Conservation (phyloP, 768 basidiomycete species). For the Mycena crocata region DNA sequence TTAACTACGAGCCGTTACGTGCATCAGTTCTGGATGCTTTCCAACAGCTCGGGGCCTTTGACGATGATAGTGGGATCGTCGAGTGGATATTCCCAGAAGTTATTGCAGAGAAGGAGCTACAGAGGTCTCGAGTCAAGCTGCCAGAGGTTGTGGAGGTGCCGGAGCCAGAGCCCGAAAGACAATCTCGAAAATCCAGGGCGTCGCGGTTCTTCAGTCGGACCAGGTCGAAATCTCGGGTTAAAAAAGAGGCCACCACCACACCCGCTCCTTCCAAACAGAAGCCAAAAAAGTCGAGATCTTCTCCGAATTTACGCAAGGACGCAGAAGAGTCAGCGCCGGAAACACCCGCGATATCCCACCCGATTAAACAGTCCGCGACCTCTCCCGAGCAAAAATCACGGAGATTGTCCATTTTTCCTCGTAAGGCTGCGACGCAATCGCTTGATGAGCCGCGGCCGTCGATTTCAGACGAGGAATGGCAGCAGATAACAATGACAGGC, state of each 20-base stretch:
- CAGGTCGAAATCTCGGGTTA: constrained; percentile 21
- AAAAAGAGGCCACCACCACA: constrained; percentile 1
- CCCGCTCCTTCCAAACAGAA: constrained; percentile 23
- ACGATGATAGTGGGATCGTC: constrained; percentile 31
- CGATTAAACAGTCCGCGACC: constrained; percentile 12
- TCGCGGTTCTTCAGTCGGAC: constrained; percentile 28
- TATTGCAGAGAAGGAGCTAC: constrained; percentile 22
- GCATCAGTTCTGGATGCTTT: constrained; percentile 33
- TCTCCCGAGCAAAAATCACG: constrained; percentile 19
- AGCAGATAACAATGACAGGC: constrained; percentile 34
- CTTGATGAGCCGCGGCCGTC: constrained; percentile 28
- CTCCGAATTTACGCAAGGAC: constrained; percentile 29
- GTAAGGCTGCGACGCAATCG: constrained; percentile 7
- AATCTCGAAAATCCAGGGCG: constrained; percentile 14
- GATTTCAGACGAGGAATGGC: constrained; percentile 35
- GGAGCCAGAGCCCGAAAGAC: constrained; percentile 24
- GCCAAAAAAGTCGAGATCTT: constrained; percentile 32
- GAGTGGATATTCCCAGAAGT: constrained; percentile 35
- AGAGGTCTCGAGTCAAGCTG: constrained; percentile 20
- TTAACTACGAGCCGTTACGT: constrained; percentile 31
- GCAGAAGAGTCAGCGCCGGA: not conserved
- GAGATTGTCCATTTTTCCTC: constrained; percentile 27
- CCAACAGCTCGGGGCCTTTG: constrained; percentile 32
- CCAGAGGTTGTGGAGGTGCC: constrained; percentile 21
- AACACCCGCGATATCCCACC: constrained; percentile 8